phyloP scores from a whole-genome alignment of 2,329 filamentous ascomycete species.

The Beauveria pseudobassiana region DNA sequence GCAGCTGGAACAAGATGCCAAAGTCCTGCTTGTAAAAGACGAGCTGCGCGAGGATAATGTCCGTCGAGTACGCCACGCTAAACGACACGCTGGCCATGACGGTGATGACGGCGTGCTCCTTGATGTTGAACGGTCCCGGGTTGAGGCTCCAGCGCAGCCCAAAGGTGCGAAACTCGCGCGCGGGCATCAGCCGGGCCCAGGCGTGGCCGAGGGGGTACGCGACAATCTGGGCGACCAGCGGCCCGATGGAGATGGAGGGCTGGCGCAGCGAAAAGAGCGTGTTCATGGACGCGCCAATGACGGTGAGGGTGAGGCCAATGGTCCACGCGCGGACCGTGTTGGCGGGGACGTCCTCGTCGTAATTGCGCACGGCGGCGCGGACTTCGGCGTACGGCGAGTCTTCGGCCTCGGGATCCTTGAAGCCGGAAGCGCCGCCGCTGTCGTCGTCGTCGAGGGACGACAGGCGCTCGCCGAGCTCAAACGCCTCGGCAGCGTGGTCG shows the following conservation, averaged over 20 bases:
- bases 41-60: conserved; percentile 63
- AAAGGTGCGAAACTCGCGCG: conserved; percentile 41
- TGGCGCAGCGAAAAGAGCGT: conserved; percentile 56
- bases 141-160: conserved; percentile 53
- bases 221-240: conserved; percentile 56
- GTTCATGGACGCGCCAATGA: conserved; percentile 53
- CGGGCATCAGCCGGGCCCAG: conserved; percentile 51
- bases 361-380: conserved; percentile 55
- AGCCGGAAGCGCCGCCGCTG: conserved; percentile 17
- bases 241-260: conserved; percentile 52
- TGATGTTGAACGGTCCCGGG: conserved; percentile 62
- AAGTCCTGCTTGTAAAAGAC: conserved; percentile 67
- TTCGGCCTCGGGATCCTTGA: conserved; percentile 38
- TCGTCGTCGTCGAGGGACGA: conserved; percentile 15
- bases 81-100: conserved; percentile 68
- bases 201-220: conserved; percentile 55
- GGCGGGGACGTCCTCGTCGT: conserved; percentile 57
- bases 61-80: conserved; percentile 63
- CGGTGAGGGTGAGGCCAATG: conserved; percentile 50
- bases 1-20: conserved; percentile 57
- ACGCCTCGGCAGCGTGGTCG: conserved; percentile 28
- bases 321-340: conserved; percentile 60
- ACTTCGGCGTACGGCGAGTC: conserved; percentile 62
- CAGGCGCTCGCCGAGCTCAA: conserved; percentile 4
- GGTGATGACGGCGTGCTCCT: conserved; percentile 61